Conservation (phyloP, 371 early-diverging fungal genomes). For the Saksenaea vasiformis region DNA sequence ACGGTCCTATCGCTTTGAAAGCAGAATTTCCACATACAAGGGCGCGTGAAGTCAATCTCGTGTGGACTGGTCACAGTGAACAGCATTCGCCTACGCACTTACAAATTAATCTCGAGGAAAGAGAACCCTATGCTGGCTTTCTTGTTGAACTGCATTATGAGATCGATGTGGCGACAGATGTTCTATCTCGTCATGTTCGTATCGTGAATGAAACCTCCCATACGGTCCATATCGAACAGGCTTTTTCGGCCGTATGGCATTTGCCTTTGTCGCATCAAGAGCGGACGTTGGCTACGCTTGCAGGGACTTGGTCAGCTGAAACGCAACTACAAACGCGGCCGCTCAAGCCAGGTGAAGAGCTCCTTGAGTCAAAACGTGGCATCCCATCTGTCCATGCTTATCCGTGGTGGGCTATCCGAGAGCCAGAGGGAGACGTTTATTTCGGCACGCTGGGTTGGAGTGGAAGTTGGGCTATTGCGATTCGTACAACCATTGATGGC, state of each 20-base stretch:
- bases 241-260: constrained; percentile 42
- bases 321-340: constrained; percentile 29
- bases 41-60: constrained; percentile 33
- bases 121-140: constrained; percentile 12
- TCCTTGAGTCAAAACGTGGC: constrained; percentile 31
- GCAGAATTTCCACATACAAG: constrained; percentile 25
- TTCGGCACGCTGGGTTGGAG: constrained; percentile 50
- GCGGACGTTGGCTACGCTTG: constrained; percentile 31
- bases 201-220: constrained; percentile 14
- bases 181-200: constrained; percentile 25
- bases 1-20: constrained; percentile 29
- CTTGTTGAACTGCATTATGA: constrained; percentile 27
- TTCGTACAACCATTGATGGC: constrained; percentile 25
- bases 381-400: constrained; percentile 39
- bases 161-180: constrained; percentile 30
- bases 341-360: constrained; percentile 26
- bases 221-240: constrained; percentile 20
- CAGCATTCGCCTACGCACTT: constrained; percentile 1
- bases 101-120: constrained; percentile 18
- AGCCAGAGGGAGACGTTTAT: constrained; percentile 24
- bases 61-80: constrained; percentile 7
- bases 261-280: constrained; percentile 19
- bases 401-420: constrained; percentile 43
- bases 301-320: constrained; percentile 44
- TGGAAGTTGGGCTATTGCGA: constrained; percentile 39